Percentiles rank a stretch among this genome's conserved stretches.
Conservation (phyloP, 2,329 filamentous ascomycete species). For the Diplodia seriata region DNA sequence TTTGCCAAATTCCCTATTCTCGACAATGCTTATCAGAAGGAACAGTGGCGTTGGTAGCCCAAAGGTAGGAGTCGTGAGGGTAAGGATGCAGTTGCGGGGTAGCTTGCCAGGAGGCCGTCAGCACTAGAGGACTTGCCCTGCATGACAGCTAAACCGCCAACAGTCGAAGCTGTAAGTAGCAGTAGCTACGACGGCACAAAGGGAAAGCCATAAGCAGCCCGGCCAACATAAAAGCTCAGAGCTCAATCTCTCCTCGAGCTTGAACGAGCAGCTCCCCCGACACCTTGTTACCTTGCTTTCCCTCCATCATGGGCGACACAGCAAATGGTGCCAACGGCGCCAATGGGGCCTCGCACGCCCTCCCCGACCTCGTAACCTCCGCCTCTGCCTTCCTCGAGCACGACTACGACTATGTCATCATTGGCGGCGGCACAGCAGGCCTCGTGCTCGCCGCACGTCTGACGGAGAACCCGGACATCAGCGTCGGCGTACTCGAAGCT, state of each 20-base stretch:
- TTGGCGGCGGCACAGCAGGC: constrained; percentile 36
- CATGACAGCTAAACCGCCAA: no score
- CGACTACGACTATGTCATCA: constrained; percentile 30
- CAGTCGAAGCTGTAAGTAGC: background rate
- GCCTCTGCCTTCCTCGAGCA: constrained; percentile 11
- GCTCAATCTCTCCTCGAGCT: background rate
- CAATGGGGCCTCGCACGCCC: background rate
- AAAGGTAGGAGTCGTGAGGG: background rate
- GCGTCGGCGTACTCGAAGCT: constrained; percentile 37
- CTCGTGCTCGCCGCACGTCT: constrained; percentile 37
- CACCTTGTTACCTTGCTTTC: background rate
- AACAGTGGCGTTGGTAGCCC: background rate
- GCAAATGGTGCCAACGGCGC: background rate
- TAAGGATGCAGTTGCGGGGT: background rate
- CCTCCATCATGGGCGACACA: background rate
- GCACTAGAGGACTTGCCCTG: background rate
- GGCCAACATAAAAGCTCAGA: background rate
- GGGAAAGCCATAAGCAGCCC: background rate
- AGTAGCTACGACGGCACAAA: no score
- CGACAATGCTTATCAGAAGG: background rate
- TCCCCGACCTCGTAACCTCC: constrained; percentile 36
- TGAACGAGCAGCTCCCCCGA: background rate
- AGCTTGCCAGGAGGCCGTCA: background rate
- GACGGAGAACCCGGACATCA: constrained; percentile 38
- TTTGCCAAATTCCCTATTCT: background rate